Base-by-base conservation (phyloP, 139 green algal genomes). In the Bryopsis sp. region DNA sequence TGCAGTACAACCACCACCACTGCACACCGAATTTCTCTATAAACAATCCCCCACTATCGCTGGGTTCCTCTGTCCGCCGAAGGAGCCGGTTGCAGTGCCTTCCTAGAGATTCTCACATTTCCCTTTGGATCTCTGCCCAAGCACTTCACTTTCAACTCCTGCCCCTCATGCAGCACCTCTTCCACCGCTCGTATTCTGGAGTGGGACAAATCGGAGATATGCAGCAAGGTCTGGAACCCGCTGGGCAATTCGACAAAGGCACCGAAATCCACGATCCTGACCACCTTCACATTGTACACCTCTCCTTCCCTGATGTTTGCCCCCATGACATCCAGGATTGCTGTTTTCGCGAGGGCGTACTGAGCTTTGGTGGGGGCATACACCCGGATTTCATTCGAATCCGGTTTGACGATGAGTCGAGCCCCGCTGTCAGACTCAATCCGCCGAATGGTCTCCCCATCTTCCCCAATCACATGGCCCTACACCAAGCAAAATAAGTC, bases 191-290 rank as follows among this genome's bases (percentile, higher is more conserved):
- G 34, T 15, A 68, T 68, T 26, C 60, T 47, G 7, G 8, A 31
- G 28, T 68, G 29, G 19, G 35, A 58, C 8, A 68, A n/a, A 22
- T 68, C 60, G 5, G 35, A 58, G 60, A 68, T 68, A 38, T 68
- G 60, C 60, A 68, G 32, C 60, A 68, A 38, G 15, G 60, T 15
- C 60, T 29, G 35, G 15, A 68, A 58, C 15, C 60, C 60, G 35
- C 6, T 48, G 5, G 60, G 60, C 5, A 68, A 11, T 28, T 58
- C 28, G 15, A 68, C 60, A 48, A 58, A 68, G 8, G 60, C 60
- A 38, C 60, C 60, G 60, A 34, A 48, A 38, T 68, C 60, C 60
- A 32, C n/a, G 7, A 63, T 7, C 7, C n/a, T n/a, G 54, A 63
- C 54, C 7, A 63, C n/a, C n/a, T 63, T 63, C 11, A 63, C 54